These are phyloP conservation scores for Euphrasia confusa DNA, from an alignment of 257 asterid genomes.

Conservation along the genomic window DNA sequence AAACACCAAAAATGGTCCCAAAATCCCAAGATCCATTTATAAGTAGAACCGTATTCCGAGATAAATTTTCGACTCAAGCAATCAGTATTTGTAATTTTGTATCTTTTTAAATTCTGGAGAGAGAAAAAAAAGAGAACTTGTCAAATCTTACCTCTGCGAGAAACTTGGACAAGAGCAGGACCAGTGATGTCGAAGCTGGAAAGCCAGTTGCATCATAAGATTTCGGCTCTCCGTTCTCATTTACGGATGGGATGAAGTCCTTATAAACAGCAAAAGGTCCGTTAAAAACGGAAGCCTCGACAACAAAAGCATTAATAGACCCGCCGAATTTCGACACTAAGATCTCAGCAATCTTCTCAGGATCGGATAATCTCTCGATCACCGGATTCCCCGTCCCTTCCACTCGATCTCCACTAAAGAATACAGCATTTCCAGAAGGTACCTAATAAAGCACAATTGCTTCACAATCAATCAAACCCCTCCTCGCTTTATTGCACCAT, in stretches of 20 bases:
- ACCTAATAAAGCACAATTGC: constrained; percentile 37
- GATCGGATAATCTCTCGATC: constrained; percentile 83
- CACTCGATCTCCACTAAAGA: constrained; percentile 80
- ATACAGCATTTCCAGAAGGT: constrained; percentile 83
- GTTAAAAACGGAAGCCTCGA: constrained; percentile 72
- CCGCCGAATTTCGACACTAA: constrained; percentile 80
- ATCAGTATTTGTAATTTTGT: constrained; percentile 1
- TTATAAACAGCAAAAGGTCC: constrained; percentile 89
- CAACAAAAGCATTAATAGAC: constrained; percentile 77
- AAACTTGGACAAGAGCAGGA: constrained; percentile 61
- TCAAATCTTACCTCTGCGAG: constrained; percentile 54
- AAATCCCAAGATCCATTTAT: too few relatives aligned
- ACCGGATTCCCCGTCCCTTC: constrained; percentile 74
- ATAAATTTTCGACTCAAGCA: not conserved
- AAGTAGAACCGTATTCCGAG: too few relatives aligned
- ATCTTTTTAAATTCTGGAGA: too few relatives aligned
- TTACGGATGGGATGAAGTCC: constrained; percentile 77
- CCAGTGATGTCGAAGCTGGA: constrained; percentile 78
- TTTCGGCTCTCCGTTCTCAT: constrained; percentile 74
- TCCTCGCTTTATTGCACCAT: not conserved
- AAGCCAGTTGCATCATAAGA: constrained; percentile 68
- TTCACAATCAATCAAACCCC: not conserved
- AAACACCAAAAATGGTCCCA: too few relatives aligned
- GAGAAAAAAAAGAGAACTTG: not conserved
- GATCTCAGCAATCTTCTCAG: constrained; percentile 59